These are phyloP conservation scores for Monosporascus sp. DNA, from an alignment of 2,329 filamentous ascomycete genomes.

Conservation along the genomic window DNA sequence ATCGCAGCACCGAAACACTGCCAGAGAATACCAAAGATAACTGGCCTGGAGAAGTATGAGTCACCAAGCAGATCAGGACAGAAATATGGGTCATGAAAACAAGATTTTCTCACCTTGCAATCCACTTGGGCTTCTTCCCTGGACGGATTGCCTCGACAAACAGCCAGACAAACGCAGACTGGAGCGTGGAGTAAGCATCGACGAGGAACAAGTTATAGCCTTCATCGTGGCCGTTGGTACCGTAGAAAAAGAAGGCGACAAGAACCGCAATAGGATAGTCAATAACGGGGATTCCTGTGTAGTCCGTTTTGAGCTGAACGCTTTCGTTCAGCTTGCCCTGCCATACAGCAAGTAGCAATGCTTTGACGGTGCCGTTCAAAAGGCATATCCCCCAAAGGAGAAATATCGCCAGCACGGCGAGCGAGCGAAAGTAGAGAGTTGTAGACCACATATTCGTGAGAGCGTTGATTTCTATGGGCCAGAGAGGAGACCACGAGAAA, in stretches of 20 bases:
- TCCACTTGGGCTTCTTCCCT: constrained; percentile 15
- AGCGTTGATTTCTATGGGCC: no score
- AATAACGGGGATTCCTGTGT: constrained; percentile 18
- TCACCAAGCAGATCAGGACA: not conserved
- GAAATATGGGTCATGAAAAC: not conserved
- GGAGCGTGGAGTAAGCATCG: constrained; percentile 20
- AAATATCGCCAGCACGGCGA: constrained; percentile 9
- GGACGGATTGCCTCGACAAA: constrained; percentile 18
- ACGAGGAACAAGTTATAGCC: constrained; percentile 19
- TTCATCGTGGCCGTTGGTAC: constrained; percentile 17
- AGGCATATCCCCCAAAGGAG: constrained; percentile 19
- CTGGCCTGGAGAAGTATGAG: constrained; percentile 10
- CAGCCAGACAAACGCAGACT: constrained; percentile 22
- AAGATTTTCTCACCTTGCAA: constrained; percentile 12
- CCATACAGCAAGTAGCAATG: constrained; percentile 14
- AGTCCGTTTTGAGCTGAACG: constrained; percentile 15
- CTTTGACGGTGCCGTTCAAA: constrained; percentile 18
- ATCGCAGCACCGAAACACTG: constrained; percentile 21
- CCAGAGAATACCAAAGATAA: constrained; percentile 17
- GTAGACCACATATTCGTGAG: not conserved
- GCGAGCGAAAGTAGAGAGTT: not conserved
- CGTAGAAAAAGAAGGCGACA: constrained; percentile 22
- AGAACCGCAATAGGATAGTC: constrained; percentile 20
- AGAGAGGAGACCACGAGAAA: no score
- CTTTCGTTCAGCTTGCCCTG: constrained; percentile 14